These are phyloP conservation scores for Cynanchum wilfordii DNA, from an alignment of 257 asterid genomes.

Conservation along the genomic window DNA sequence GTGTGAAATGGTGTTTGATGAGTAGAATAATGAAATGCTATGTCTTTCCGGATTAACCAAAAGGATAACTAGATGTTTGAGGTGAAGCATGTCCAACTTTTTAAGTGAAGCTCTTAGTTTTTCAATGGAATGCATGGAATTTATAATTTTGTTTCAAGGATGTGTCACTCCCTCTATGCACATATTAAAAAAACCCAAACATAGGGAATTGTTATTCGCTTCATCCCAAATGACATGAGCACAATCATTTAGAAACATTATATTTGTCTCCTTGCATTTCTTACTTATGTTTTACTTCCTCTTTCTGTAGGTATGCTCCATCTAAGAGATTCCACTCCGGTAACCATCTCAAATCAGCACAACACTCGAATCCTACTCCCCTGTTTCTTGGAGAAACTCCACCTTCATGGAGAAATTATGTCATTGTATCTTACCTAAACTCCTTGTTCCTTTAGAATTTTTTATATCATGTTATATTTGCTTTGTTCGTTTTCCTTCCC, in stretches of 20 bases:
- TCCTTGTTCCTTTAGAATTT: slow-evolving; percentile 22
- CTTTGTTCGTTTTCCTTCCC: slow-evolving; percentile 5
- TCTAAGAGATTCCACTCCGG: slow-evolving; percentile 41
- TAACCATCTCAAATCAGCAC: slow-evolving; percentile 29
- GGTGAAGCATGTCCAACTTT: background rate
- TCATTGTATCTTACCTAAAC: slow-evolving; percentile 49
- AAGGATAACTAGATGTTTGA: background rate
- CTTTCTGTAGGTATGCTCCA: slow-evolving; percentile 40
- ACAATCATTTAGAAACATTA: background rate
- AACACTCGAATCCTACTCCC: slow-evolving; percentile 26
- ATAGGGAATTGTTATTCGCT: background rate
- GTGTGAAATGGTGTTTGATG: too few relatives aligned
- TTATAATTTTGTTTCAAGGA: background rate
- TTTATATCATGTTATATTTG: slow-evolving; percentile 17
- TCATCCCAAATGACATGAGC: background rate
- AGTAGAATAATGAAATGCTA: background rate
- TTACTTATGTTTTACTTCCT: background rate
- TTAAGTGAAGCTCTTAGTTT: background rate
- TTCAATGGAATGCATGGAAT: background rate
- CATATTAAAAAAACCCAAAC: background rate
- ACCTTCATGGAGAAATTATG: slow-evolving; percentile 44
- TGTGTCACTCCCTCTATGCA: background rate
- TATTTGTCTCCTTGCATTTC: background rate
- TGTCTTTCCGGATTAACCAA: background rate
- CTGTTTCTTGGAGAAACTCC: slow-evolving; percentile 29